Conservation (phyloP, 2,329 filamentous ascomycete genomes). For the Pseudogymnoascus sp. region DNA sequence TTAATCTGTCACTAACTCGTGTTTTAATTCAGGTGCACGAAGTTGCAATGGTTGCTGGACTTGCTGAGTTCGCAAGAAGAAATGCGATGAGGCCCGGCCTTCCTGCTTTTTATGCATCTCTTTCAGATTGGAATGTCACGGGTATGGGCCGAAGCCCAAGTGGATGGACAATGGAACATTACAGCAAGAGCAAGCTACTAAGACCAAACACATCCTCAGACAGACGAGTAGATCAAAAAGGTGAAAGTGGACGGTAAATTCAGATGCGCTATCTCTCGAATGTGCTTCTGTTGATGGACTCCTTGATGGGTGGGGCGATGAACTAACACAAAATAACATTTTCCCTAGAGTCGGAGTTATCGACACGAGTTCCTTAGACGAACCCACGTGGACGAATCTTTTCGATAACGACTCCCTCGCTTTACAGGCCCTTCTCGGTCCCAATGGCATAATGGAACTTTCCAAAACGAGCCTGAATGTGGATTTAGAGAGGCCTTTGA, state of each 20-base stretch:
- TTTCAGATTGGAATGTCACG: slow-evolving; percentile 20
- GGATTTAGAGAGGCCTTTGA: too few relatives aligned
- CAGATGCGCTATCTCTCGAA: background rate
- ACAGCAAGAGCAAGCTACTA: slow-evolving; percentile 6
- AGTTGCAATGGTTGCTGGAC: slow-evolving; percentile 20
- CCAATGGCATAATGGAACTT: too few relatives aligned
- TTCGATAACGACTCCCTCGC: too few relatives aligned
- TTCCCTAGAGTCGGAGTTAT: too few relatives aligned
- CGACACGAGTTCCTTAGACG: too few relatives aligned
- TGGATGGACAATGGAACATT: slow-evolving; percentile 20
- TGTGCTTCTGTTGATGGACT: too few relatives aligned
- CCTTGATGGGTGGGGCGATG: too few relatives aligned
- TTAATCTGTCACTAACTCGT: background rate
- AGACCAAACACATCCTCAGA: slow-evolving; percentile 11
- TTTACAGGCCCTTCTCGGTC: too few relatives aligned
- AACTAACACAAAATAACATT: too few relatives aligned
- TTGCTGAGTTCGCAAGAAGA: slow-evolving; percentile 20
- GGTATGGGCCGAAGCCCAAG: slow-evolving; percentile 21
- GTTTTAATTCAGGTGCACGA: background rate
- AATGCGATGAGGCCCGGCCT: slow-evolving; percentile 19
- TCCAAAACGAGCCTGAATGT: too few relatives aligned
- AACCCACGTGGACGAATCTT: too few relatives aligned
- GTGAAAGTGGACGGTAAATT: background rate
- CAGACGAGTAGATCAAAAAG: background rate
- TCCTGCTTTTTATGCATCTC: slow-evolving; percentile 17